Evolutionary conservation across 345 rosid species (phyloP).

Genomic region (Sapria himalayana): DNA sequence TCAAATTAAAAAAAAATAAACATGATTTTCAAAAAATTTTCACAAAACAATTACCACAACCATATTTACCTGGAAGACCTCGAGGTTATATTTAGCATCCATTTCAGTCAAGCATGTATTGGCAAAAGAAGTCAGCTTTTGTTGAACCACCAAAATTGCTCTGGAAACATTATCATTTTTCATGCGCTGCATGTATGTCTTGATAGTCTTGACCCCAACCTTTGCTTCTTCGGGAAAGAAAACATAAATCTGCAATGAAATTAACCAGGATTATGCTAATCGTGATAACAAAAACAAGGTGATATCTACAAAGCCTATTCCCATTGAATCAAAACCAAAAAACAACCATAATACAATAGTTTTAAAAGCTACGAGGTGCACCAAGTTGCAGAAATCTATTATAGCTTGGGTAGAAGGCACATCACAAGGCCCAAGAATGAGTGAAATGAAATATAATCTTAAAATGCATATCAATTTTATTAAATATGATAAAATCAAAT

Average conservation of each 20-base stretch:
- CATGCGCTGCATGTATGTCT: slow-evolving; percentile 68
- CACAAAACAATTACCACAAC: too few species aligned
- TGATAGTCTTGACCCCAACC: slow-evolving; percentile 85
- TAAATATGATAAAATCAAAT: too few species aligned
- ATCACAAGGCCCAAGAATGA: too few species aligned
- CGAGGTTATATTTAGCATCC: slow-evolving; percentile 52
- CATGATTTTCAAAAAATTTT: too few species aligned
- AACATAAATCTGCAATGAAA: slow-evolving; percentile 34
- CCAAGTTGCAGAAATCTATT: background rate
- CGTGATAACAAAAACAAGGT: background rate
- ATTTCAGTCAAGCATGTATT: slow-evolving; percentile 48
- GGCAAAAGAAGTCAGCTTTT: slow-evolving; percentile 70
- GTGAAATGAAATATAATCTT: too few species aligned
- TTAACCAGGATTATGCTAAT: background rate
- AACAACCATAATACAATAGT: too few species aligned
- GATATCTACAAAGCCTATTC: background rate
- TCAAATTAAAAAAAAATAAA: too few species aligned
- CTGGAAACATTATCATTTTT: slow-evolving; percentile 59
- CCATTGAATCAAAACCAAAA: background rate
- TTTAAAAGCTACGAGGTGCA: too few species aligned
- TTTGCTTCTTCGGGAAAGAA: slow-evolving; percentile 75
- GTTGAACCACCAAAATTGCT: slow-evolving; percentile 68
- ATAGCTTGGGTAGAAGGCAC: too few species aligned
- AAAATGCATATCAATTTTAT: too few species aligned
- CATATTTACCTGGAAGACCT: slow-evolving; percentile 59